Evolutionary conservation across 306 rosid species (phyloP).

Genomic region (Cicer judaicum): DNA sequence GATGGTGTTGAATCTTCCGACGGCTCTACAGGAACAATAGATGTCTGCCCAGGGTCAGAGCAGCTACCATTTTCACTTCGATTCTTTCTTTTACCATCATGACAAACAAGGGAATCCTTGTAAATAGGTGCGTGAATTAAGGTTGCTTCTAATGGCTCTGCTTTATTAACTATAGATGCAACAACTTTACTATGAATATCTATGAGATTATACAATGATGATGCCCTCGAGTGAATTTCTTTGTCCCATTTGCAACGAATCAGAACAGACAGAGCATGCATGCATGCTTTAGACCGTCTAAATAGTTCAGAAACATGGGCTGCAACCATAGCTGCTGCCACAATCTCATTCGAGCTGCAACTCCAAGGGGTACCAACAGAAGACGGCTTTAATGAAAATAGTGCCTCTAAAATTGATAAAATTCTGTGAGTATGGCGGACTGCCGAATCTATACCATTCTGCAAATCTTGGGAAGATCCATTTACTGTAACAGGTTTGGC

Average conservation of each 20-base stretch:
- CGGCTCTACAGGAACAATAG: conserved; percentile 44
- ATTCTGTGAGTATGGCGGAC: conserved; percentile 87
- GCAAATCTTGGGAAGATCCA: conserved; percentile 67
- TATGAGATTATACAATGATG: conserved; percentile 88
- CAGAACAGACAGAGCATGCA: conserved; percentile 88
- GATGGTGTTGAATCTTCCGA: conserved; percentile 51
- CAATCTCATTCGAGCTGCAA: conserved; percentile 95
- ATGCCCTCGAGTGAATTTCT: conserved; percentile 84
- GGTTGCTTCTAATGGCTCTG: conserved; percentile 90
- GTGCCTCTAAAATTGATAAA: conserved; percentile 87
- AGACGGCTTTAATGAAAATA: conserved; percentile 89
- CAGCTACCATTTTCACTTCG: conserved; percentile 55
- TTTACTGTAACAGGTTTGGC: conserved; percentile 63
- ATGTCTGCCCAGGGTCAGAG: conserved; percentile 61
- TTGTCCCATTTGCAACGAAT: conserved; percentile 93
- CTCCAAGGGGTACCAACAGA: conserved; percentile 98
- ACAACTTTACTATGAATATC: conserved; percentile 93
- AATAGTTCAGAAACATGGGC: conserved; percentile 96
- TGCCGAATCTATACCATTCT: conserved; percentile 78
- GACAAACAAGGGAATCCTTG: conserved; percentile 59
- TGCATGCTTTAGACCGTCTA: conserved; percentile 95
- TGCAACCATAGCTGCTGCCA: conserved; percentile 99
- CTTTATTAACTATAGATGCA: conserved; percentile 86
- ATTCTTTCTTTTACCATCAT: conserved; percentile 56
- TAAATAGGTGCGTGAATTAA: conserved; percentile 63